A percentile compares a stretch with the other conserved stretches of the same genome.
Conservation (phyloP, 2,329 filamentous ascomycete species). For the Neofusicoccum laricinum region DNA sequence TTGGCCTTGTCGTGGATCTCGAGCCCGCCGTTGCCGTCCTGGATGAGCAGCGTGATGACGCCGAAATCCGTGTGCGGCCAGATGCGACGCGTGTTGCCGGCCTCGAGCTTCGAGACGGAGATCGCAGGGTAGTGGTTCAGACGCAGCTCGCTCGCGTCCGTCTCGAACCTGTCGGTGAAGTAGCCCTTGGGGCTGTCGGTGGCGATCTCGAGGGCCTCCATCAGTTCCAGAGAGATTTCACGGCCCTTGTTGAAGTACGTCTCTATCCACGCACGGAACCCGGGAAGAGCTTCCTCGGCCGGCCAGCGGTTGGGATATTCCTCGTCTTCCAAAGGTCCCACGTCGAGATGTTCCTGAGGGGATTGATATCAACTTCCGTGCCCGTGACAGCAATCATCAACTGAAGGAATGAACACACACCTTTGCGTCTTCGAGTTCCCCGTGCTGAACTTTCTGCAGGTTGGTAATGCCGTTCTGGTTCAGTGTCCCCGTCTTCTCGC, state of each 20-base stretch:
- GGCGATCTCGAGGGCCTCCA: conserved; percentile 27
- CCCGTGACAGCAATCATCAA: background rate
- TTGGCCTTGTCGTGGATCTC: conserved; percentile 35
- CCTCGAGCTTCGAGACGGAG: conserved; percentile 24
- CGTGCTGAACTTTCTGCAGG: conserved; percentile 23
- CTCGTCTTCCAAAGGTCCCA: conserved; percentile 27
- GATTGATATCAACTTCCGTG: background rate
- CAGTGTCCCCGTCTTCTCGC: conserved; percentile 36
- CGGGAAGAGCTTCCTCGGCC: conserved; percentile 34
- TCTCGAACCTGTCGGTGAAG: conserved; percentile 22
- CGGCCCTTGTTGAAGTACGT: conserved; percentile 26
- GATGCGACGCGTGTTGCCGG: conserved; percentile 30
- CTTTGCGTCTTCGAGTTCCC: conserved; percentile 15
- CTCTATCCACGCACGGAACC: conserved; percentile 34
- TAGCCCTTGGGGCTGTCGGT: conserved; percentile 19
- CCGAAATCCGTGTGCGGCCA: conserved; percentile 45
- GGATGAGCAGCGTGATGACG: conserved; percentile 41
- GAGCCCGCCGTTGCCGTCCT: conserved; percentile 40
- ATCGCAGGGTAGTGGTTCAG: conserved; percentile 41
- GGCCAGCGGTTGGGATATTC: conserved; percentile 41
- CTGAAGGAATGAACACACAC: background rate
- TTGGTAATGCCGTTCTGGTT: conserved; percentile 26
- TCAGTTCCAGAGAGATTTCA: conserved; percentile 25
- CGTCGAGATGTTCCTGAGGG: conserved; percentile 34
- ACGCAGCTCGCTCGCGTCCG: conserved; percentile 31